Evolutionary conservation across 2,329 filamentous ascomycete species (phyloP).

Genomic region (Pseudogymnoascus destructans): DNA sequence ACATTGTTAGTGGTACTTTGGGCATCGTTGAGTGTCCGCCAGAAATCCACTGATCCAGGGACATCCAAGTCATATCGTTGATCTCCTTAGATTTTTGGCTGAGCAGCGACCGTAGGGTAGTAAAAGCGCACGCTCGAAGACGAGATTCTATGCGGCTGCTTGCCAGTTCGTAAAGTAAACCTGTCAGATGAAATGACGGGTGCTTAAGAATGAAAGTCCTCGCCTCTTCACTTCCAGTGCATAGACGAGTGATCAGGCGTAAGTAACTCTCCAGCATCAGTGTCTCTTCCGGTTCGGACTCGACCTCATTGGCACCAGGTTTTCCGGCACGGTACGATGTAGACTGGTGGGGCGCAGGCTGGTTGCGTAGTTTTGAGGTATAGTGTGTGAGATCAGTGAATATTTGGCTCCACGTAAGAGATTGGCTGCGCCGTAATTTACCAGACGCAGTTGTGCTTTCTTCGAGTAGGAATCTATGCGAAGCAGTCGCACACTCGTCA

Average conservation of each 20-base stretch:
- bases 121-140: constrained; percentile 72
- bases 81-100: constrained; percentile 56
- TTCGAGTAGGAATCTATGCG: constrained; percentile 81
- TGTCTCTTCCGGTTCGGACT: constrained; percentile 79
- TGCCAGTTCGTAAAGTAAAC: constrained; percentile 65
- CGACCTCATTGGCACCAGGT: constrained; percentile 52
- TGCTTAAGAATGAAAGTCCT: constrained; percentile 60
- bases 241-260: constrained; percentile 71
- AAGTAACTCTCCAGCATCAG: constrained; percentile 95
- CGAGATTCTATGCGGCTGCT: constrained; percentile 63
- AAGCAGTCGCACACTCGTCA: constrained; percentile 66
- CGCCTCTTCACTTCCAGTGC: constrained; percentile 57
- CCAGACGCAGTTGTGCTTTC: constrained; percentile 62
- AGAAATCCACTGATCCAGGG: constrained; percentile 67
- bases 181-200: constrained; percentile 52
- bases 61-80: constrained; percentile 64
- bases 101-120: constrained; percentile 62
- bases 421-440: constrained; percentile 70
- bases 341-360: constrained; percentile 42
- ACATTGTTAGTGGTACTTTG: constrained; percentile 22
- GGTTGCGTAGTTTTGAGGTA: constrained; percentile 63
- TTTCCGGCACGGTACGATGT: constrained; percentile 46
- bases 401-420: constrained; percentile 86
- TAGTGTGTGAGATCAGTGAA: constrained; percentile 83
- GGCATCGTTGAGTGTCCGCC: constrained; percentile 37